Evolutionary conservation across 176 grass and related monocot species (phyloP), one percentile per base, ranked within the genome.

Genomic region (Phoenix dactylifera): DNA sequence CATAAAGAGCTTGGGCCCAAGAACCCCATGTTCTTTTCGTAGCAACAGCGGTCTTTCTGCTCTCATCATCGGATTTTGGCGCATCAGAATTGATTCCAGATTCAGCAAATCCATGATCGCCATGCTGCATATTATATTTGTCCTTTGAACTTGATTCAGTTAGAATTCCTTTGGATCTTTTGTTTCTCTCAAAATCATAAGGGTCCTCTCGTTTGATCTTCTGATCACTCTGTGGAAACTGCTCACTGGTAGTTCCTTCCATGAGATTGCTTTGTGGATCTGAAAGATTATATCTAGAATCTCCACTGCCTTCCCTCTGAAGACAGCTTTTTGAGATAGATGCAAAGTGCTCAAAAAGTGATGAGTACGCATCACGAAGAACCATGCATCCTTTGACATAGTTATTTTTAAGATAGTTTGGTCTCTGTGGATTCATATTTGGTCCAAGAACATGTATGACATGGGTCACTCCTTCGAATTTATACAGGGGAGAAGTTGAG

Each of bases 341-440:
- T 52, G 75, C 75, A 58, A 97, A 97, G 54, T 73, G 83, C 70
- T 82, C 73, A 73, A 97, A 97, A 53, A 97, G 78, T 55, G 92
- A 97, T 66, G 22, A 72, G 68, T 97, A 97, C 60, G 81, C 81
- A 48, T 97, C 83, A 59, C 15, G 58, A 60, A 91, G 92, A 81
- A 91, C 73, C 50, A 83, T 85, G 83, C 74, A 82, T 16, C 92
- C 84, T 83, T 87, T 72, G 7, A 57, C 72, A 72, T 97, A 97
- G 66, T 97, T 78, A 83, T 88, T 91, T 51, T 88, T 79, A 15
- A 97, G 84, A 72, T 64, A 88, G 62, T 97, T 76, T 66, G 83
- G 87, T 26, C 87, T 82, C 77, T 88, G 86, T 66, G 87, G 87
- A 52, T 97, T 97, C 87, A 97, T 97, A 77, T 97, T 97, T 63